A percentile compares a stretch with the other conserved stretches of the same genome.
Evolutionary conservation across 2,329 filamentous ascomycete genomes (phyloP).

Genomic region (Purpureocillium lavendulum): DNA sequence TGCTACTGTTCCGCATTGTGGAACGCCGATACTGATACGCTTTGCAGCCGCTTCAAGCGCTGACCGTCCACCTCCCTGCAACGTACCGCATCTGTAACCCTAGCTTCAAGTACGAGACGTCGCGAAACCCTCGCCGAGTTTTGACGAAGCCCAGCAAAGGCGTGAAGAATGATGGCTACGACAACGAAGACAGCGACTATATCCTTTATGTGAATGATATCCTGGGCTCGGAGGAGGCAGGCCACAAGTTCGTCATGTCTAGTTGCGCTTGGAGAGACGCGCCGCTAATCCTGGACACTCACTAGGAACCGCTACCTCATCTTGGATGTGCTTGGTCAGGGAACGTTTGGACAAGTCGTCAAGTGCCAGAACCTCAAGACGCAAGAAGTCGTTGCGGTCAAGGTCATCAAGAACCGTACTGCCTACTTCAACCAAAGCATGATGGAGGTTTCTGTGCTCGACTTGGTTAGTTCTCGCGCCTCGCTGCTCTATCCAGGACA

Average conservation of each 20-base stretch:
- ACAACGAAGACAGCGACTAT: conserved; percentile 98
- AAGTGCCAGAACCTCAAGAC: conserved; percentile 99
- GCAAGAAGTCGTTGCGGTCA: conserved; percentile 96
- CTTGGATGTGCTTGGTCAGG: conserved; percentile 91
- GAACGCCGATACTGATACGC: neutral
- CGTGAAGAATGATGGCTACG: conserved; percentile 95
- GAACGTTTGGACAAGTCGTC: conserved; percentile 96
- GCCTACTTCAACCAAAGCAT: conserved; percentile 99
- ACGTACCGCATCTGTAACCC: conserved; percentile 99
- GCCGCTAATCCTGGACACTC: neutral
- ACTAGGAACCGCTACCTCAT: conserved; percentile 88
- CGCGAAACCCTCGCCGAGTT: conserved; percentile 87
- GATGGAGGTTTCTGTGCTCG: conserved; percentile 99
- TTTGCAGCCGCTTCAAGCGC: conserved; percentile 77
- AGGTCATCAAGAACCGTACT: conserved; percentile 98
- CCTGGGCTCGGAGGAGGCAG: conserved; percentile 91
- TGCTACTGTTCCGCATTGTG: conserved; percentile 3
- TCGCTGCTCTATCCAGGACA: neutral
- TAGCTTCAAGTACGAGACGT: conserved; percentile 97
- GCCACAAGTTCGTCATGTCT: conserved; percentile 69
- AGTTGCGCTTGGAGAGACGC: neutral
- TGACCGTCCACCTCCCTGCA: conserved; percentile 85
- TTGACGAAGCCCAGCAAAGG: conserved; percentile 98
- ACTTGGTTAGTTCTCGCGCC: conserved; percentile 61
- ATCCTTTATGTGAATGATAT: conserved; percentile 99